Percentiles rank a stretch among this genome's conserved stretches.
Evolutionary conservation across 306 rosid genomes (phyloP).

Genomic region (Cucurbita moschata): DNA sequence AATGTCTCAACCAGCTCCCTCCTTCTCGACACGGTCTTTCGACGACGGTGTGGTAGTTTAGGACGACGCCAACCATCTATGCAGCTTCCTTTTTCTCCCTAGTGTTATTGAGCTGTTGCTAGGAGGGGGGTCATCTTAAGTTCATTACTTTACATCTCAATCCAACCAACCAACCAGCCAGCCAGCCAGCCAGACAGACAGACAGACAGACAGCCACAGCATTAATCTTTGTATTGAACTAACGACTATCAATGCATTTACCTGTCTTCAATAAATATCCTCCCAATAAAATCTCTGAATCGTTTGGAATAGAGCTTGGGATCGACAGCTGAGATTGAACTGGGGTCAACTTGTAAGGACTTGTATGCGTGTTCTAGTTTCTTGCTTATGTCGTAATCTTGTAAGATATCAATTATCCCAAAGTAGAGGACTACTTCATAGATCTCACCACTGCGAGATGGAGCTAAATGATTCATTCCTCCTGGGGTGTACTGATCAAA

Average conservation of each 20-base stretch:
- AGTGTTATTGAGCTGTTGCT: not conserved
- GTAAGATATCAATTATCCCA: conserved; percentile 88
- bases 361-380: conserved; percentile 92
- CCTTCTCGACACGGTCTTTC: not conserved
- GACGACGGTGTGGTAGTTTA: not conserved
- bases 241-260: conserved; percentile 15
- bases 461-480: conserved; percentile 46
- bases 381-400: conserved; percentile 92
- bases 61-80: not conserved
- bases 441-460: conserved; percentile 50
- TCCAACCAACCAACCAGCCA: not conserved
- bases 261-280: conserved; percentile 75
- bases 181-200: not conserved
- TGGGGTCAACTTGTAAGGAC: conserved; percentile 68
- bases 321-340: conserved; percentile 89
- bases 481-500: conserved; percentile 59
- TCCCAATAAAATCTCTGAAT: conserved; percentile 74
- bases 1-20: not conserved
- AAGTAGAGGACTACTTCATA: conserved; percentile 69
- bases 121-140: not conserved
- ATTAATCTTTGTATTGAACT: not conserved
- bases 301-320: conserved; percentile 86
- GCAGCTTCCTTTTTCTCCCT: not conserved
- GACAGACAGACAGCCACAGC: not conserved
- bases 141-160: not conserved